Evolutionary conservation across 2,329 filamentous ascomycete species (phyloP), one percentile per base, ranked within the genome.

Genomic region (Sclerotinia glacialis): DNA sequence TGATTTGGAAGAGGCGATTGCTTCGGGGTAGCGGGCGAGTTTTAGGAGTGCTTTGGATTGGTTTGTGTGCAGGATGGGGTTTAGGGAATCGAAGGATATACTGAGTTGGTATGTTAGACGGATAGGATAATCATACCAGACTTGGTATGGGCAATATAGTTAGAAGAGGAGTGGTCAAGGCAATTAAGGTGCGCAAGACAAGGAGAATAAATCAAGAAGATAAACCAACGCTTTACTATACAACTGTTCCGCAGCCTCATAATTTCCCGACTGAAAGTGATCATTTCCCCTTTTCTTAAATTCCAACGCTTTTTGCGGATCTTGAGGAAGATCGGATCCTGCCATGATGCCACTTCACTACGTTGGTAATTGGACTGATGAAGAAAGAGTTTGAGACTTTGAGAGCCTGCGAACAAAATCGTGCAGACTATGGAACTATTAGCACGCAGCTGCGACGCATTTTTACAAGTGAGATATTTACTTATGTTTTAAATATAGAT

Each of bases 11-110:
- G 97, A 93, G 68, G 86, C 81, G 70, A 95, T 88, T 59, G 89
- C 92, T 12, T 83, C 87, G 40, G 91, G 84, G 86, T 89, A 96
- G 72, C 86, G 82, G 68, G 83, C 80, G 28, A 96, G 84, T 78
- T 90, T 91, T 67, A 95, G 82, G 50, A 93, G 86, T 4, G 90
- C 88, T 79, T 97, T 90, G 62, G 93, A 91, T 64, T 93, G 91
- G 79, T 97, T 98, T 49, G 92, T 94, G 79, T 93, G 97, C 61
- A 97, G 84, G 40, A 89, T 82, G 1, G 90, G 86, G 76, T 96
- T 95, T 65, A 82, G 84, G 5, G 90, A 84, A 78, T 96, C 91
- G 75, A 88, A 86, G 73, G 90, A 86, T 72, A 97, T 93, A 50
- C 89, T 92, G 71, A 6, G 40, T 12, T 2, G 50, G 9, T 18